Conservation (phyloP, 306 rosid species). For the Malus asiatica region DNA sequence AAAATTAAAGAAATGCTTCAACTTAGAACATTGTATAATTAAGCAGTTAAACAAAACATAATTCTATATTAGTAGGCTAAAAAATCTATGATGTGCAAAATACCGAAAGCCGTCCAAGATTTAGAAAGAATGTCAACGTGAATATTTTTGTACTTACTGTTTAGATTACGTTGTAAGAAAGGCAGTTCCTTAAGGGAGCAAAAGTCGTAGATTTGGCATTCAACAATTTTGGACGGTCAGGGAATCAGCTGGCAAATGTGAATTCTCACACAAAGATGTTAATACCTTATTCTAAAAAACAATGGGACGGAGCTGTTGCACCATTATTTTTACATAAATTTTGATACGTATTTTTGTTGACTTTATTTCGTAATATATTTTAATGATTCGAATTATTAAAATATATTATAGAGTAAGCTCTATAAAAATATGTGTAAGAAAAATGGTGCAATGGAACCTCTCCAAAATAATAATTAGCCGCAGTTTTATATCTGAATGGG, state of each 20-base stretch:
- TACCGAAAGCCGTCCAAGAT: neutral
- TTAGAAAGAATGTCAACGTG: neutral
- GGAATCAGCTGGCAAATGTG: neutral
- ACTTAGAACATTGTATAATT: neutral
- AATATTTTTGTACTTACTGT: neutral
- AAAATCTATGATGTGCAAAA: neutral
- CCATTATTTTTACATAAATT: too few relatives aligned
- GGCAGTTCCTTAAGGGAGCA: neutral
- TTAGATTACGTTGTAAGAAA: neutral
- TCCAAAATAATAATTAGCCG: neutral
- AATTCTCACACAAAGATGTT: neutral
- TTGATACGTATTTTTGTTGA: too few relatives aligned
- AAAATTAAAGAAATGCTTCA: neutral
- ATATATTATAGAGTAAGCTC: too few relatives aligned
- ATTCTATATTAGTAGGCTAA: neutral
- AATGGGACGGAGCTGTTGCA: too few relatives aligned
- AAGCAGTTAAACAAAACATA: neutral
- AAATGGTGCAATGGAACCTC: too few relatives aligned
- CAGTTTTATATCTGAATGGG: neutral
- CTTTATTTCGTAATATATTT: too few relatives aligned
- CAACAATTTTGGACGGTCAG: neutral
- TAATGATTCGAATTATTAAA: too few relatives aligned
- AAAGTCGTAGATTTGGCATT: neutral
- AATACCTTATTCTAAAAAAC: neutral
- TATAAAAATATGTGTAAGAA: too few relatives aligned